Evolutionary conservation across 371 early-diverging fungal species (phyloP), one percentile per base, ranked within the genome.

Genomic region (Mucor lusitanicus): DNA sequence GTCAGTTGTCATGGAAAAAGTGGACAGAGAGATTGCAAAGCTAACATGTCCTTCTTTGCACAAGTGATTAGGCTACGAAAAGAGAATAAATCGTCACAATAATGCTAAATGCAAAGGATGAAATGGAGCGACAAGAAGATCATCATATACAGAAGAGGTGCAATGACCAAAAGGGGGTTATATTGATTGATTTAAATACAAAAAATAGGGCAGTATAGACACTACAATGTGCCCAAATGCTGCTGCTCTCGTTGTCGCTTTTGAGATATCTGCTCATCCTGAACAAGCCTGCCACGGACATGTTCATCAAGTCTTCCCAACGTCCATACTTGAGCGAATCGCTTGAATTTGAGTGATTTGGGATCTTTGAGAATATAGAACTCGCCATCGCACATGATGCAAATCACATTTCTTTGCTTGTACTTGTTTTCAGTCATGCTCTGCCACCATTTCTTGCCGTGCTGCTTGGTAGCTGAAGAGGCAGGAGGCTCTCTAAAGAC

Each of bases 351-450:
- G 13, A 88, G 65, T 30, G 75, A 59, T 44, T 83, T 84, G 9
- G 88, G 87, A 28, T 79, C 79, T 63, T 84, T 85, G 61, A 88
- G 64, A 54, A 84, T 79, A 60, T 85, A 85, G 57, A 89, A 88
- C 70, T 89, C 89, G 39, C 89, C 88, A 75, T 88, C 89, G 68
- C 85, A 85, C 89, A 89, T 88, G 48, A 85, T 80, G 65, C 85
- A 85, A 6, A 86, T 80, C 37, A 80, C 67, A 54, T 80, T 80
- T n/a, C 68, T 61, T 3, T 59, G 60, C 39, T 71, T 70, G 55
- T 73, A 73, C 17, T 59, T 71, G 42, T 73, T 73, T 1, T 64
- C 64, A 28, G 53, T 9, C 15, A 21, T 7, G 4, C 1, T 25
- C 0, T 33, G 33, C 37, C 56, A 64, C 64, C 59, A 69, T 40